These are phyloP conservation scores for Dictyostelium intermedium DNA, from an alignment of 78 protist species.

Conservation along the genomic window DNA sequence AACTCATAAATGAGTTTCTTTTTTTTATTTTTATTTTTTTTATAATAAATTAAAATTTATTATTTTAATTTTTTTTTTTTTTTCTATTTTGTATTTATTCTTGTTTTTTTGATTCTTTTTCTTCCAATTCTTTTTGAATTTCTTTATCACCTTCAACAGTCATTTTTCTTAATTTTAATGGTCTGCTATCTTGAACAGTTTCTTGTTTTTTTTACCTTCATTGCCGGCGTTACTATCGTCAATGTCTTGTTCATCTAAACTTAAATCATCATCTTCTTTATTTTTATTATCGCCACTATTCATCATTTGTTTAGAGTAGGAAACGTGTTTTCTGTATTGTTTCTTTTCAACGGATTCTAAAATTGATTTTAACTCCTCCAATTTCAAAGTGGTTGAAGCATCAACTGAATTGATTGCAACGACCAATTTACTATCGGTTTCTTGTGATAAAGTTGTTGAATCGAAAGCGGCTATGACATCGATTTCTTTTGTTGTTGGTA, in stretches of 20 bases:
- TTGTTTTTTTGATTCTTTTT: constrained; percentile 4
- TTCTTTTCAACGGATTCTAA: constrained; percentile 14
- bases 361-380: neutral
- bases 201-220: neutral
- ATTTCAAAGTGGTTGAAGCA: neutral
- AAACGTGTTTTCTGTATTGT: constrained; percentile 16
- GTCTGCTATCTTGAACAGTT: neutral
- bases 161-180: constrained; percentile 70
- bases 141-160: constrained; percentile 65
- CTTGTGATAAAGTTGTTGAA: neutral
- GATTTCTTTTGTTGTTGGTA: neutral
- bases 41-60: neutral
- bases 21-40: neutral
- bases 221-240: neutral
- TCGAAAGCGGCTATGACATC: neutral
- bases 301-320: neutral
- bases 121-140: constrained; percentile 10
- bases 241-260: constrained; percentile 14
- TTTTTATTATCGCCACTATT: neutral
- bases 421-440: neutral
- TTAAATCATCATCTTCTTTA: constrained; percentile 20
- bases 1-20: too few relatives aligned
- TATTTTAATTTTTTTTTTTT: neutral
- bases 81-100: neutral
- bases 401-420: neutral